Evolutionary conservation across 345 rosid species (phyloP), one percentile per base, ranked within the genome.

Genomic region (Eutrema japonicum): DNA sequence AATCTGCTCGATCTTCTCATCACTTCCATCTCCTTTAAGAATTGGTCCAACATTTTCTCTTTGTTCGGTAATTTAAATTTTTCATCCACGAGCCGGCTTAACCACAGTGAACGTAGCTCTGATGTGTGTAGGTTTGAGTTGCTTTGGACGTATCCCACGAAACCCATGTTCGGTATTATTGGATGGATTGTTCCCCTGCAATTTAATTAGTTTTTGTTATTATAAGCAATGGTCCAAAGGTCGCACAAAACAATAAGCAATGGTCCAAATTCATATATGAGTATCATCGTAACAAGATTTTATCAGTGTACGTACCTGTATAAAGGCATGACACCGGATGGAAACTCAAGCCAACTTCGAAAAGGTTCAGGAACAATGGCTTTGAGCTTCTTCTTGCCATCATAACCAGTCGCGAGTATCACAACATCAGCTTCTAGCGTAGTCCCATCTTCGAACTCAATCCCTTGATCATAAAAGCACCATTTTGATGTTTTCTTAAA

Each of bases 111-210:
- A 9, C 92, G 86, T 12, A 91, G 87, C 83, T 91, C 98, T 11
- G 96, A 72, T 7, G 90, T 85, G 82, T 88, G 97, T 51, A 93
- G 86, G 75, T 88, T 90, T 5, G 98, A 51, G 47, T 82, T 80
- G 63, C 98, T 89, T 70, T 93, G 96, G 14, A 91, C 76, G 64
- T 84, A 91, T 14, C 98, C 96, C 64, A 85, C 66, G 37, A 93
- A 91, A 16, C 82, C 94, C 90, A 81, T 87, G 82, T 88, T 91
- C 9, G 98, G 96, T 74, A 89, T 85, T 71, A 92, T 32, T 18
- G 96, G 96, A 77, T 89, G 89, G 67, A 89, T 83, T 10, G 93
- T 89, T 43, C 94, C 96, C 85, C 96, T 91, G 82, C 52, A 54
- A 63, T 3, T 50, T 33, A 7, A 11, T 16, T 36, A 7, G 1